Evolutionary conservation across 2,329 filamentous ascomycete genomes (phyloP).

Genomic region (Fusarium xyrophilum): DNA sequence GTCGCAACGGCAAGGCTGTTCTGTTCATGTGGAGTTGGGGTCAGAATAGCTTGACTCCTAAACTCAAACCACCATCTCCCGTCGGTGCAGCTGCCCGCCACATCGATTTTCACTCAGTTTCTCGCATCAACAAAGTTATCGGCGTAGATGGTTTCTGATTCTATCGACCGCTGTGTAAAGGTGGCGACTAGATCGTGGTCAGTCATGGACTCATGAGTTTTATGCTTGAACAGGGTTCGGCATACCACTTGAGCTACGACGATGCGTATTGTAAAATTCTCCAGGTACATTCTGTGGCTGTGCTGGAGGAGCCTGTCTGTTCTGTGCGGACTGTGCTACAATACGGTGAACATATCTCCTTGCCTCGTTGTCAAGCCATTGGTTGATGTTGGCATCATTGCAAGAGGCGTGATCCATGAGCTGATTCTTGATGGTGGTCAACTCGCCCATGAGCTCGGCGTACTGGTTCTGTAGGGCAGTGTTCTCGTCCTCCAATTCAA

Average conservation of each 20-base stretch:
- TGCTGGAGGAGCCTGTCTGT: background rate
- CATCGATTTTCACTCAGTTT: background rate
- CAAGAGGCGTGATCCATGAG: slow-evolving; percentile 62
- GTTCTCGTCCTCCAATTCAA: slow-evolving; percentile 54
- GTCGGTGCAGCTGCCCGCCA: background rate
- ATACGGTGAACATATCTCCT: slow-evolving; percentile 53
- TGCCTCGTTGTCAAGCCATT: slow-evolving; percentile 62
- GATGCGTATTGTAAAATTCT: background rate
- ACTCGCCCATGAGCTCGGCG: slow-evolving; percentile 52
- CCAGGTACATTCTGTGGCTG: background rate
- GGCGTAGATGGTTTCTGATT: slow-evolving; percentile 44
- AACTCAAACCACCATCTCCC: background rate
- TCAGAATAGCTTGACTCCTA: background rate
- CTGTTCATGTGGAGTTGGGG: background rate
- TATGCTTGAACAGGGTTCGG: background rate
- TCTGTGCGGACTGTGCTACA: background rate
- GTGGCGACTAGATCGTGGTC: background rate
- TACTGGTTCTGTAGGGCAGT: slow-evolving; percentile 53
- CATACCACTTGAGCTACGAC: slow-evolving; percentile 19
- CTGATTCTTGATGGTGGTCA: slow-evolving; percentile 56
- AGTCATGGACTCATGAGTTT: background rate
- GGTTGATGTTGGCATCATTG: slow-evolving; percentile 60
- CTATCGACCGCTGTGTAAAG: slow-evolving; percentile 8
- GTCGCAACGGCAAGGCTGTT: background rate
- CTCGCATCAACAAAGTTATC: slow-evolving; percentile 43